A percentile compares a stretch with the other conserved stretches of the same genome.
These are phyloP conservation scores for Penicillium ochrochloron DNA, from an alignment of 495 filamentous ascomycete genomes.

Conservation along the genomic window DNA sequence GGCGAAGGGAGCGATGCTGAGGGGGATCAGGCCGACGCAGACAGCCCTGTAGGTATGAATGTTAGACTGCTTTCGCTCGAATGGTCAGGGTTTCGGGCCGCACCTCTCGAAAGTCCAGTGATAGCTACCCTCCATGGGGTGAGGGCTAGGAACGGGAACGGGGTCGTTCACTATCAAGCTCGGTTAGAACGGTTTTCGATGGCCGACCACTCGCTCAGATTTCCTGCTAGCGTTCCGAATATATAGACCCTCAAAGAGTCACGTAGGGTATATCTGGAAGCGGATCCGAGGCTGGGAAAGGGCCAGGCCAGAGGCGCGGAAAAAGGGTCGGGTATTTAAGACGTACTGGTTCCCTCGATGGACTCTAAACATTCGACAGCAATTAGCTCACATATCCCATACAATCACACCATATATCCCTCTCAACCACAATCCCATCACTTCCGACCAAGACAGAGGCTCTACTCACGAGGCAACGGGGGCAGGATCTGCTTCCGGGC, in stretches of 20 bases:
- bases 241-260: slow-evolving; percentile 2
- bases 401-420: background rate
- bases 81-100: slow-evolving; percentile 11
- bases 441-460: slow-evolving; percentile 10
- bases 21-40: slow-evolving; percentile 76
- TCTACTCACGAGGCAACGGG: slow-evolving; percentile 65
- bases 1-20: slow-evolving; percentile 90
- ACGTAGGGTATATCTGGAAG: slow-evolving; percentile 3
- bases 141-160: slow-evolving; percentile 69
- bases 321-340: slow-evolving; percentile 14
- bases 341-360: slow-evolving; percentile 79
- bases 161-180: slow-evolving; percentile 78
- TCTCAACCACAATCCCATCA: background rate
- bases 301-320: slow-evolving; percentile 14
- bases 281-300: slow-evolving; percentile 11
- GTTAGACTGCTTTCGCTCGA: slow-evolving; percentile 1
- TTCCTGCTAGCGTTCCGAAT: background rate
- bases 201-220: background rate
- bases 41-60: slow-evolving; percentile 57
- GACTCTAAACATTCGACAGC: slow-evolving; percentile 57
- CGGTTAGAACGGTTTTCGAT: slow-evolving; percentile 14
- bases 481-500: slow-evolving; percentile 69
- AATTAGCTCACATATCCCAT: slow-evolving; percentile 29
- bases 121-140: slow-evolving; percentile 86
- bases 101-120: slow-evolving; percentile 98